Conservation (phyloP, 164 flowering plant genomes). For the Sedum album region DNA sequence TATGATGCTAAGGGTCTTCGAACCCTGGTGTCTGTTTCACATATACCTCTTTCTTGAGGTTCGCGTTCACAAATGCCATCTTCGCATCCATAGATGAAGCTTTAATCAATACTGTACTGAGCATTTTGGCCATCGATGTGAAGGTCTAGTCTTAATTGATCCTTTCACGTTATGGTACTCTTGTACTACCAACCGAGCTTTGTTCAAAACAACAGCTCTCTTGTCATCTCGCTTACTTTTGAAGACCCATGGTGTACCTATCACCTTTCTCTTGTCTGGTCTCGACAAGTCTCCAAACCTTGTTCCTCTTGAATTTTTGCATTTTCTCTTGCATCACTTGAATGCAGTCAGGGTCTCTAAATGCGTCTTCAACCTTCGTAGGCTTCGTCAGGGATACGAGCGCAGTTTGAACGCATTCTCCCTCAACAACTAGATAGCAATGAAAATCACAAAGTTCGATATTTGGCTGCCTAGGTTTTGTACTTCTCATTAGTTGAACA, state of each 20-base stretch:
- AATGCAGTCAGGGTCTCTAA: no score
- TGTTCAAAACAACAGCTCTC: neutral
- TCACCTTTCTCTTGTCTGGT: neutral
- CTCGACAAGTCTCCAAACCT: no score
- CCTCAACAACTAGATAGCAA: no score
- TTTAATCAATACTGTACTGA: no score
- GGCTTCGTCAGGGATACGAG: no score
- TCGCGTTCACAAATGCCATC: neutral
- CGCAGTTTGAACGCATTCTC: no score
- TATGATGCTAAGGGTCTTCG: neutral
- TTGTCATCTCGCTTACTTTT: neutral
- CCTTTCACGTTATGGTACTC: neutral
- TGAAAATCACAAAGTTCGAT: no score
- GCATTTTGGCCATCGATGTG: neutral
- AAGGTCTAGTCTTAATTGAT: neutral
- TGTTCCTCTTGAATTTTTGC: no score
- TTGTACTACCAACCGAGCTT: neutral
- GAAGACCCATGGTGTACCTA: neutral
- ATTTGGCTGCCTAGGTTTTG: no score
- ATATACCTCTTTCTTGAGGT: neutral
- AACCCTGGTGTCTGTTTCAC: neutral
- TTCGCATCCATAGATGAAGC: neutral
- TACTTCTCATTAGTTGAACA: no score
- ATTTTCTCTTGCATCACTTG: no score
- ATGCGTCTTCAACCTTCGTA: no score